Evolutionary conservation across 352 stramenopile genomes (phyloP).

Genomic region (Pythium chondricola): DNA sequence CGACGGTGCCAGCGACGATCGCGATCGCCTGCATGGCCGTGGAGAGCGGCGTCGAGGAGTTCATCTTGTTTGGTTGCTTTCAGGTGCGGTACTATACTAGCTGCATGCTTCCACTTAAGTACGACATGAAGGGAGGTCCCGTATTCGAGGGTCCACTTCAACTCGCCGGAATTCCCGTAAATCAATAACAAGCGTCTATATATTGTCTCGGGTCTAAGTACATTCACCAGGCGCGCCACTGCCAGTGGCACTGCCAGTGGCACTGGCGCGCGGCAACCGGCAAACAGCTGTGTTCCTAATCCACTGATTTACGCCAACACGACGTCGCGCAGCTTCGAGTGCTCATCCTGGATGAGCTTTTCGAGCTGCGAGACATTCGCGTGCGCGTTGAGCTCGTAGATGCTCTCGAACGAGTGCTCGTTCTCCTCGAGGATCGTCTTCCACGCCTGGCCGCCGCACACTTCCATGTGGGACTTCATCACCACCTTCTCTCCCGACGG

Average conservation of each 20-base stretch:
- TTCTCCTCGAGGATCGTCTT: slow-evolving; percentile 92
- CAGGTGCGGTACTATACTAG: slow-evolving; percentile 10
- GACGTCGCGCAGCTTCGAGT: slow-evolving; percentile 69
- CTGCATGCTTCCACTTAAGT: neutral
- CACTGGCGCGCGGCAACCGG: too few relatives aligned
- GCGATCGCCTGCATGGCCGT: slow-evolving; percentile 19
- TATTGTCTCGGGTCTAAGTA: slow-evolving; percentile 15
- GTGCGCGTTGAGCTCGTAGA: slow-evolving; percentile 91
- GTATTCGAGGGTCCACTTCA: too few relatives aligned
- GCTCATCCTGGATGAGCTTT: slow-evolving; percentile 79
- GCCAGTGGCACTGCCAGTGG: neutral
- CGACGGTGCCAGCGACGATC: slow-evolving; percentile 22
- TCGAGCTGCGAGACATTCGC: slow-evolving; percentile 83
- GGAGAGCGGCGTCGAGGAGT: slow-evolving; percentile 3
- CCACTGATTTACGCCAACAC: slow-evolving; percentile 45
- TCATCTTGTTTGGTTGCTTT: neutral
- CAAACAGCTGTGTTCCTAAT: slow-evolving; percentile 5
- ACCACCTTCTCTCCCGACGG: slow-evolving; percentile 89
- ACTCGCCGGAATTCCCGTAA: neutral
- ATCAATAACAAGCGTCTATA: slow-evolving; percentile 21
- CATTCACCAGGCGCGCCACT: slow-evolving; percentile 1
- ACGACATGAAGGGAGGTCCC: too few relatives aligned
- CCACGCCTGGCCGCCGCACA: slow-evolving; percentile 93
- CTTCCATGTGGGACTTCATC: slow-evolving; percentile 89
- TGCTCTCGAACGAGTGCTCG: slow-evolving; percentile 92